These are phyloP conservation scores for Akanthomyces lecanii DNA, from an alignment of 2,329 filamentous ascomycete genomes.

Conservation along the genomic window DNA sequence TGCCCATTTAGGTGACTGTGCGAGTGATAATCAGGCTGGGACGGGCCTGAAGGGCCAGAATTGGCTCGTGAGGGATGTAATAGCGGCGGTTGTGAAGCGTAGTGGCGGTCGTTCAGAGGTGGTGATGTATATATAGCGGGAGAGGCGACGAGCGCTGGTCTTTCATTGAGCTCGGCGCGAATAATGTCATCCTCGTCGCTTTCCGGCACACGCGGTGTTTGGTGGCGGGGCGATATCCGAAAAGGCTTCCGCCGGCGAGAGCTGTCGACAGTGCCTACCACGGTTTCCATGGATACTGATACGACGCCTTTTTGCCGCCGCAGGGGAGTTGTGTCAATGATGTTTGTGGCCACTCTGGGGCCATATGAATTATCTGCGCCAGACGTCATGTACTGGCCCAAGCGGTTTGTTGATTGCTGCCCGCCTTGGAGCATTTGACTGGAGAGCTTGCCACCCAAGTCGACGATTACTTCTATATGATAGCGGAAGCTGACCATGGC, in stretches of 20 bases:
- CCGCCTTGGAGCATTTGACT: slow-evolving; percentile 62
- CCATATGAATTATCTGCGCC: slow-evolving; percentile 29
- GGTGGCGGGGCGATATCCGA: slow-evolving; percentile 25
- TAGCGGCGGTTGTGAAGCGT: slow-evolving; percentile 11
- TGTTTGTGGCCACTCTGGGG: slow-evolving; percentile 48
- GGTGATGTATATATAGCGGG: slow-evolving; percentile 26
- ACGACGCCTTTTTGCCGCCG: slow-evolving; percentile 90
- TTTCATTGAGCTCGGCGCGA: slow-evolving; percentile 23
- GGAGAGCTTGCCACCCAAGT: slow-evolving; percentile 81
- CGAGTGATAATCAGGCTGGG: slow-evolving; percentile 8
- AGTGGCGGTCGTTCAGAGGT: slow-evolving; percentile 33
- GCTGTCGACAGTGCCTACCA: slow-evolving; percentile 82
- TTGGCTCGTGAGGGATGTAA: slow-evolving; percentile 19
- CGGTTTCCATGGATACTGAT: slow-evolving; percentile 76
- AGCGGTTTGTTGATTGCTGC: slow-evolving; percentile 44
- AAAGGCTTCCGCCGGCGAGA: slow-evolving; percentile 33
- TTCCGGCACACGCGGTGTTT: slow-evolving; percentile 27
- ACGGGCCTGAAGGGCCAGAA: slow-evolving; percentile 17
- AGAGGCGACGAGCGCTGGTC: slow-evolving; percentile 19
- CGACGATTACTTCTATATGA: slow-evolving; percentile 86
- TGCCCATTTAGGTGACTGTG: slow-evolving; percentile 21
- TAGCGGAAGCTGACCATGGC: slow-evolving; percentile 96
- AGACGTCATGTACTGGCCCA: slow-evolving; percentile 25
- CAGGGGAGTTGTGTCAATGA: slow-evolving; percentile 83
- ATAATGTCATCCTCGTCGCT: slow-evolving; percentile 31